Evolutionary conservation across 2,329 filamentous ascomycete species (phyloP).

Genomic region (Aphanocladium album): DNA sequence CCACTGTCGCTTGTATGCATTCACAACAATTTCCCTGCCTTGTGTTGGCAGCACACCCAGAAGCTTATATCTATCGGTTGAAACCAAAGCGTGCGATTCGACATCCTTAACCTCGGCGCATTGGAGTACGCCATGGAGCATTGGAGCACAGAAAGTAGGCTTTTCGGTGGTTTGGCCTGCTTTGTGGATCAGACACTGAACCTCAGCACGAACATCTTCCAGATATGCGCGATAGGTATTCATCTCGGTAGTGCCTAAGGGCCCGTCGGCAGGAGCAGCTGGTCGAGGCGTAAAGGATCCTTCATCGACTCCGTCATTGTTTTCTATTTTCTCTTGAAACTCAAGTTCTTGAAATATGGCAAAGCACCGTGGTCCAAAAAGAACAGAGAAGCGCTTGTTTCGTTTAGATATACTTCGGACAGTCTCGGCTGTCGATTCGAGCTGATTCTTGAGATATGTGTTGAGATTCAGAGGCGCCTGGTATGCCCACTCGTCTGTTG

Average conservation of each 20-base stretch:
- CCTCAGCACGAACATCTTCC: constrained; percentile 45
- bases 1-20: constrained; percentile 38
- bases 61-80: constrained; percentile 29
- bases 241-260: constrained; percentile 31
- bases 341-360: constrained; percentile 45
- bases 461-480: constrained; percentile 42
- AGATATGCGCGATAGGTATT: constrained; percentile 42
- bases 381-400: constrained; percentile 52
- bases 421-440: constrained; percentile 32
- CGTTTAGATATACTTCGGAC: constrained; percentile 47
- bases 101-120: constrained; percentile 27
- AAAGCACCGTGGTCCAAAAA: constrained; percentile 48
- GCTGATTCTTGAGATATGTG: constrained; percentile 47
- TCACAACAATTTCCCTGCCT: constrained; percentile 29
- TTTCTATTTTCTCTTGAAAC: constrained; percentile 38
- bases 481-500: constrained; percentile 34
- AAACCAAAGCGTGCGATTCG: constrained; percentile 24
- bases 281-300: constrained; percentile 31
- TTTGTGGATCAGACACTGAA: constrained; percentile 39
- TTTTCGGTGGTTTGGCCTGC: constrained; percentile 26
- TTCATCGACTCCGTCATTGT: constrained; percentile 36
- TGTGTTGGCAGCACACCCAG: constrained; percentile 35
- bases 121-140: constrained; percentile 28
- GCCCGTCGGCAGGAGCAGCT: constrained; percentile 28
- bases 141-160: constrained; percentile 25